Percentiles rank a stretch among this genome's conserved stretches.
phyloP scores from a whole-genome alignment of 2,329 filamentous ascomycete genomes.

The Hypoxylon sp. region DNA sequence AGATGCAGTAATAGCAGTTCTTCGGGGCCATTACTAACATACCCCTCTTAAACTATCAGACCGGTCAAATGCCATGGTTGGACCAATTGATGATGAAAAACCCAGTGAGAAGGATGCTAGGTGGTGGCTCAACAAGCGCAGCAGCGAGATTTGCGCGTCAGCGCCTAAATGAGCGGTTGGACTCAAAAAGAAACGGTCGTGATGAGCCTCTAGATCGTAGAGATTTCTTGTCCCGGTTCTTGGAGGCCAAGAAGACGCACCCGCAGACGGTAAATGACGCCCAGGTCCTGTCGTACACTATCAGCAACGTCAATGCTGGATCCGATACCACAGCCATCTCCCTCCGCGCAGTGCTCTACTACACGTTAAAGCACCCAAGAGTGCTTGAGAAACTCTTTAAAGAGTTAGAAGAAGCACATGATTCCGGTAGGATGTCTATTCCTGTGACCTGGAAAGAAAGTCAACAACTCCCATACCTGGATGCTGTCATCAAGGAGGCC shows the following conservation, averaged over 20 bases:
- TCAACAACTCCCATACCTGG: constrained; percentile 67
- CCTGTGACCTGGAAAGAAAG: neutral
- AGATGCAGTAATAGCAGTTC: neutral
- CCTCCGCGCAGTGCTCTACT: constrained; percentile 9
- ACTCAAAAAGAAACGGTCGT: neutral
- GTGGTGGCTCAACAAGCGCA: neutral
- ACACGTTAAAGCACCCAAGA: neutral
- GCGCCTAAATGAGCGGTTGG: neutral
- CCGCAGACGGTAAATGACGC: constrained; percentile 1
- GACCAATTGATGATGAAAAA: constrained; percentile 2
- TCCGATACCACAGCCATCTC: constrained; percentile 13
- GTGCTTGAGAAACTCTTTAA: neutral
- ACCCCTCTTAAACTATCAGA: neutral
- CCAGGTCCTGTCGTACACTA: neutral
- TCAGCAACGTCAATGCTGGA: constrained; percentile 16
- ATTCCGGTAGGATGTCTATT: neutral
- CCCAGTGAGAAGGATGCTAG: neutral
- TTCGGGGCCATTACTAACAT: neutral
- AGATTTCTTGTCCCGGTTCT: constrained; percentile 1
- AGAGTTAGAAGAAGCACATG: constrained; percentile 4
- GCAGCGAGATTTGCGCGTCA: neutral
- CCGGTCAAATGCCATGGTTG: neutral
- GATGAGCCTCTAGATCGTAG: neutral
- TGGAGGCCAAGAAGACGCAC: neutral
- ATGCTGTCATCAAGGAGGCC: constrained; percentile 75